These are phyloP conservation scores for Colletotrichum spinosum DNA, from an alignment of 2,329 filamentous ascomycete genomes.

Conservation along the genomic window DNA sequence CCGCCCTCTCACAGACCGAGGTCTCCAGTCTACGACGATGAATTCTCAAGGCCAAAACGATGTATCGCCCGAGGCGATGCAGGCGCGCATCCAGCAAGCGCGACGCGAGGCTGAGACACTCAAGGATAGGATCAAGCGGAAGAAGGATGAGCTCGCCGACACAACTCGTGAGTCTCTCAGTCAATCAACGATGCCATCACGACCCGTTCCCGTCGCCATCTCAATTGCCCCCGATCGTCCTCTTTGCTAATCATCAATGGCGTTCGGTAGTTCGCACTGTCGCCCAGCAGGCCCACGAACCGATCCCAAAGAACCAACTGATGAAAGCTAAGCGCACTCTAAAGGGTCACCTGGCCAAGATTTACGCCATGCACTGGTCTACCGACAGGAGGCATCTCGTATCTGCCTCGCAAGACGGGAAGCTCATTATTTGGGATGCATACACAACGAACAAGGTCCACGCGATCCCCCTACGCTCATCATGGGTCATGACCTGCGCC, in stretches of 20 bases:
- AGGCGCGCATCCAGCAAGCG: slow-evolving; percentile 91
- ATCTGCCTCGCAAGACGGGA: slow-evolving; percentile 97
- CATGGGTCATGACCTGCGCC: slow-evolving; percentile 99
- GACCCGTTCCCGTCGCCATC: neutral
- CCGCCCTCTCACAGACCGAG: slow-evolving; percentile 31
- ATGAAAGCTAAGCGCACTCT: slow-evolving; percentile 98
- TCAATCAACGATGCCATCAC: slow-evolving; percentile 13
- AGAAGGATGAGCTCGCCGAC: slow-evolving; percentile 99
- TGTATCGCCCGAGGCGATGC: slow-evolving; percentile 82
- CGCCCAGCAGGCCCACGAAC: slow-evolving; percentile 90
- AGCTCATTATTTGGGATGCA: slow-evolving; percentile 99
- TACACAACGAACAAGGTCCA: slow-evolving; percentile 99
- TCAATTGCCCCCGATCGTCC: slow-evolving; percentile 8
- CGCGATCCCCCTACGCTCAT: slow-evolving; percentile 95
- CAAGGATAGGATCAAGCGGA: slow-evolving; percentile 99
- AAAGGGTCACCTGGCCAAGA: slow-evolving; percentile 98
- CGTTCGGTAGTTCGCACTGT: slow-evolving; percentile 82
- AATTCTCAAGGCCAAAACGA: slow-evolving; percentile 70
- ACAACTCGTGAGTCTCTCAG: slow-evolving; percentile 83
- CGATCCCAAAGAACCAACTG: slow-evolving; percentile 87
- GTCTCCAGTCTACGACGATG: slow-evolving; percentile 54
- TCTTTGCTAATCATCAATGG: slow-evolving; percentile 39
- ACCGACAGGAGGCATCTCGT: slow-evolving; percentile 97
- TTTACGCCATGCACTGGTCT: slow-evolving; percentile 99
- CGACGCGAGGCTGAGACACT: slow-evolving; percentile 97